Evolutionary conservation across 1,284 basidiomycete species (phyloP), one percentile per base, ranked within the genome.

Genomic region (Ustilago loliicola): DNA sequence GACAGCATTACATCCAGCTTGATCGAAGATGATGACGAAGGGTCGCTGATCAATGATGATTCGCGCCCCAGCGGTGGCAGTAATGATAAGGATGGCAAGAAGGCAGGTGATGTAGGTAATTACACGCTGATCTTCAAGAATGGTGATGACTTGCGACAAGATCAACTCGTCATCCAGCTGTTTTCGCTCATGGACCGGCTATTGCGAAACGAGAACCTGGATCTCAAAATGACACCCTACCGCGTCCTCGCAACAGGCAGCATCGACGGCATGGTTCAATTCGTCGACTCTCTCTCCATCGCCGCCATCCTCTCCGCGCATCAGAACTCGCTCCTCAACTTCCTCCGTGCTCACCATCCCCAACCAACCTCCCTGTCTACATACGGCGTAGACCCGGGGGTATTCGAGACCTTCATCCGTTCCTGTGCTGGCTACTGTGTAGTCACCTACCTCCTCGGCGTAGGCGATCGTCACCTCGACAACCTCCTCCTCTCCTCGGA

Each of bases 341-440:
- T 96, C 84, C 83, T 99, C 76, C 89, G 94, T 51, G 91, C 91
- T 61, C 90, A 93, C 81, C 90, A 96, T 87, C 94, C 96, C 0
- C 94, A 97, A 85, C 94, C 95, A 77, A 94, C 93, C 1, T 96
- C 94, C 76, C 91, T 96, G 11, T 94, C 94, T 0, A 95, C 95
- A 6, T 95, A 93, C 83, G 94, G 95, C 0, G 94, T 99, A 25
- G 93, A 95, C 81, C 93, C 94, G 0, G 90, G 90, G 9, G 95
- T 99, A 2, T 92, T 99, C 80, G 97, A 99, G 83, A 98, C 95
- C 0, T 99, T 98, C 87, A 92, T 99, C 47, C 89, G 95, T 60
- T 98, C 96, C 85, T 99, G 97, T 85, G 96, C 97, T 64, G 97
- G 97, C 0, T 99, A 99, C 86, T 99, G 96, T 79, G 97, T 99